phyloP scores from a whole-genome alignment of 805 yeast species.

The Torulaspora indica region DNA sequence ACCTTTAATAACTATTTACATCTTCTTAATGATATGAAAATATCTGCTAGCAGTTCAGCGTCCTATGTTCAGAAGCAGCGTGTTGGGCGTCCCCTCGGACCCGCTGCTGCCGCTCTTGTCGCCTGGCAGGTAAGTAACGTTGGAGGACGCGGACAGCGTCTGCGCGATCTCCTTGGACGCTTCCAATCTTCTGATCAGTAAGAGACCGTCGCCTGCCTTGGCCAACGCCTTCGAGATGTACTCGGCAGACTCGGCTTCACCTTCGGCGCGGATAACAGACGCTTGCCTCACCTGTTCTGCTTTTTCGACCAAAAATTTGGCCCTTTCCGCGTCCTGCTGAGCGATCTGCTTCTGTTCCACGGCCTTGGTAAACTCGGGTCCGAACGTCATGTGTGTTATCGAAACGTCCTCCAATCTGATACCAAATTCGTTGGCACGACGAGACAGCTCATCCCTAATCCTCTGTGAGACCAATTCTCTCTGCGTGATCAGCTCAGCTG shows the following conservation, averaged over 20 bases:
- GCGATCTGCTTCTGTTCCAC: conserved; percentile 99
- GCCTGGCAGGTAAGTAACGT: conserved; percentile 83
- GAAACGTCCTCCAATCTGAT: conserved; percentile 94
- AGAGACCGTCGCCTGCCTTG: conserved; percentile 93
- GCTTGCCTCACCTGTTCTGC: conserved; percentile 98
- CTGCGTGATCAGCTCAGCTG: conserved; percentile 94
- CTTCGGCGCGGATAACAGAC: conserved; percentile 92
- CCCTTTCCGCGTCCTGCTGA: conserved; percentile 98
- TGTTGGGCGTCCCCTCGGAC: conserved; percentile 41
- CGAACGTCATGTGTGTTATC: conserved; percentile 96
- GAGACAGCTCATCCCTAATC: conserved; percentile 79
- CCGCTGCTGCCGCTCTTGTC: conserved; percentile 39
- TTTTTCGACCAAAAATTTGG: conserved; percentile 84
- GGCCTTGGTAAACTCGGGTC: conserved; percentile 93
- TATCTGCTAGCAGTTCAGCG: conserved; percentile 40
- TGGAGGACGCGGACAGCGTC: conserved; percentile 76
- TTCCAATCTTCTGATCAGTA: conserved; percentile 90
- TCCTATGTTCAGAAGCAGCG: conserved; percentile 62
- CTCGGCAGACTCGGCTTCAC: conserved; percentile 98
- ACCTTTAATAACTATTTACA: conserved; percentile 9
- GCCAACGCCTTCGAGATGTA: conserved; percentile 86
- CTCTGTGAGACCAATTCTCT: conserved; percentile 89
- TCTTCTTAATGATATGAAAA: not conserved
- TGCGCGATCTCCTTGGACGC: conserved; percentile 94
- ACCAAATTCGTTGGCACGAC: conserved; percentile 82